Base-by-base conservation (phyloP, 2,329 filamentous ascomycete species). In the Fragosphaeria purpurea region DNA sequence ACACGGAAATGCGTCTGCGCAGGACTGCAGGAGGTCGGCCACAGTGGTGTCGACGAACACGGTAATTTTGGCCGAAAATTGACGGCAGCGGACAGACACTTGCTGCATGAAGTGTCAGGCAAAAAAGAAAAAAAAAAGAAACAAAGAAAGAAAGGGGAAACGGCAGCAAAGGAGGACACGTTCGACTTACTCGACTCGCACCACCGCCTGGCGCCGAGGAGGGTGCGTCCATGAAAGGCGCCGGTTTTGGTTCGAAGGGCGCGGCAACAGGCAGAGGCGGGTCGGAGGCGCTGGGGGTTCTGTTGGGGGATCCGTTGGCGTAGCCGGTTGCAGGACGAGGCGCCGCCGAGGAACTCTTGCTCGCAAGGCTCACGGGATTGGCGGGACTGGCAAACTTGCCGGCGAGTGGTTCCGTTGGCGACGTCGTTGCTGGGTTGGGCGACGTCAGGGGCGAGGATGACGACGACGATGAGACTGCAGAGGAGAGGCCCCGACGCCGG, bases 171-270 rank as follows among this genome's bases (percentile, higher is more conserved):
- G 22, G 35, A 37, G 35, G 11, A 37, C 7, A 37, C 35, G 35
- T 22, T 22, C 22, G 22, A 39, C 44, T 30, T 44, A 51, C 37
- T 12, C 38, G 41, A 12, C 38, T 75, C 61, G 90, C 86, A 44
- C 83, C 84, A 54, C 85, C 79, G 67, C 94, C 94, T 52, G 85
- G 83, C 11, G 87, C 87, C 49, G 88, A 89, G 8, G 83, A 73
- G 1, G 89, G 89, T 30, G 86, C 86, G 70, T 94, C 88, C 42
- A 75, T 82, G 47, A 73, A 38, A 33, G 35, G n/a, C 9, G 10
- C 13, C n/a, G 40, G n/a, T 35, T 3, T 13, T 48, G n/a, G 12
- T 32, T 10, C 10, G 37, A 9, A 13, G 34, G 1, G 44, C 22
- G 22, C 22, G 22, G 22, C 22, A 22, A 22, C 22, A 22, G 22